phyloP scores from a whole-genome alignment of 352 stramenopile genomes.

The Lagenidium giganteum region DNA sequence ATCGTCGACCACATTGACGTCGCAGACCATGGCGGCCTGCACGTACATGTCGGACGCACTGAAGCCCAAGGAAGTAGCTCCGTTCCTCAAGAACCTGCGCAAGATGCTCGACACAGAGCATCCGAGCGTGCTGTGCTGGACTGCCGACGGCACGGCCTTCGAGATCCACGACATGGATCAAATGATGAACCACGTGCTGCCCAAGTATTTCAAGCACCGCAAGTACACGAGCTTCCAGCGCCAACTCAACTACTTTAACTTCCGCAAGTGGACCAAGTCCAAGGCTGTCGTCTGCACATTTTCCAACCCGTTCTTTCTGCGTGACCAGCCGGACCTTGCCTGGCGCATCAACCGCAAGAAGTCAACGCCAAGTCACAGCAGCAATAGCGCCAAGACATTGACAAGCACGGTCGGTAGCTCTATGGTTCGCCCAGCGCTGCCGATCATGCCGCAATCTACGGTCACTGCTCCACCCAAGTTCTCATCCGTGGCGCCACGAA shows the following conservation, averaged over 20 bases:
- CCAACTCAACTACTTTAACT: constrained; percentile 94
- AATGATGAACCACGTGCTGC: constrained; percentile 72
- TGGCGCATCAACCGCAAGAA: constrained; percentile 68
- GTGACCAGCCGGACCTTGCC: constrained; percentile 45
- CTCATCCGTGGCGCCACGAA: too few species aligned
- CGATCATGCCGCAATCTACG: too few species aligned
- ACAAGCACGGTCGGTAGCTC: not conserved
- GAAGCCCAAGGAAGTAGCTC: constrained; percentile 42
- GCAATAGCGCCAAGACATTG: too few species aligned
- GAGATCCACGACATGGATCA: constrained; percentile 66
- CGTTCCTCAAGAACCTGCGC: constrained; percentile 65
- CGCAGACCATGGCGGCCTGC: too few species aligned
- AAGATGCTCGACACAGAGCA: constrained; percentile 53
- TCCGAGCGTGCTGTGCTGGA: constrained; percentile 43
- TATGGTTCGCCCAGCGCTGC: constrained; percentile 1
- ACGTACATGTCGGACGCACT: not conserved
- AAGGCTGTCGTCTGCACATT: constrained; percentile 36
- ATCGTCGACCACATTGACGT: too few species aligned
- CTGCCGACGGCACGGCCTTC: constrained; percentile 43
- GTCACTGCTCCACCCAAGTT: too few species aligned
- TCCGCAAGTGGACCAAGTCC: constrained; percentile 88
- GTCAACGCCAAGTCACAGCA: too few species aligned
- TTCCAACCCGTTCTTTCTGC: constrained; percentile 39
- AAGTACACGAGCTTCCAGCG: constrained; percentile 93
- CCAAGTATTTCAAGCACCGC: constrained; percentile 93